Conservation (phyloP, 257 asterid species). For the Nicotiana knightiana region DNA sequence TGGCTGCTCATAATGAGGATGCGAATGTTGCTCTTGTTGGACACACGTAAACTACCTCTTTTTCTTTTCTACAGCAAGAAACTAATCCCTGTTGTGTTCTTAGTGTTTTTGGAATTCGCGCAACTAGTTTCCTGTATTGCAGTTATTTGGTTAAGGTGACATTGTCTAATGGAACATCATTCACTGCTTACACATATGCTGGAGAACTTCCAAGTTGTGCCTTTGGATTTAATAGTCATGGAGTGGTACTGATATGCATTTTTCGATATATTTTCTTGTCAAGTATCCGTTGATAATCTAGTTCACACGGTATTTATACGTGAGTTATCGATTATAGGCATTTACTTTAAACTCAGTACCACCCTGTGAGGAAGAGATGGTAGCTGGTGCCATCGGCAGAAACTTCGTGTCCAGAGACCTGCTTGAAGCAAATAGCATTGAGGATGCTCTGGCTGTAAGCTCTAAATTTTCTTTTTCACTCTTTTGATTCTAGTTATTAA, state of each 20-base stretch:
- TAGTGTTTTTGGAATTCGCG: not conserved
- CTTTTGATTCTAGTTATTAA: not conserved
- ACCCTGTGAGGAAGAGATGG: constrained; percentile 60
- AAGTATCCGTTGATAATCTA: not conserved
- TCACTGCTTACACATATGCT: constrained; percentile 88
- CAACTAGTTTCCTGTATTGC: constrained; percentile 9
- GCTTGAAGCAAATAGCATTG: constrained; percentile 64
- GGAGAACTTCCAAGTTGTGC: constrained; percentile 98
- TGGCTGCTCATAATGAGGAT: constrained; percentile 91
- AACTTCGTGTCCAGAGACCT: constrained; percentile 78
- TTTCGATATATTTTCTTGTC: not conserved
- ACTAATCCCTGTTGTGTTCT: not conserved
- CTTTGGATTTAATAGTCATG: constrained; percentile 72
- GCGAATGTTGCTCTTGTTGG: constrained; percentile 84
- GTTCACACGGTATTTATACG: not conserved
- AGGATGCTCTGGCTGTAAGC: constrained; percentile 66
- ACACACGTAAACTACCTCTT: constrained; percentile 45
- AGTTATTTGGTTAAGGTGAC: constrained; percentile 61
- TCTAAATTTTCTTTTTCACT: not conserved
- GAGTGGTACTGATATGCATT: constrained; percentile 40
- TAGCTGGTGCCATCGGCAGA: constrained; percentile 67
- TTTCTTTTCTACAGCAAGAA: not conserved
- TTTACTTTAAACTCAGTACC: constrained; percentile 86
- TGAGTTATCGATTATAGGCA: constrained; percentile 36
- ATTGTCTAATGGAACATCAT: constrained; percentile 41